Base-by-base conservation (phyloP, 225 moss, liverwort and hornwort genomes). In the Antitrichia curtipendula region DNA sequence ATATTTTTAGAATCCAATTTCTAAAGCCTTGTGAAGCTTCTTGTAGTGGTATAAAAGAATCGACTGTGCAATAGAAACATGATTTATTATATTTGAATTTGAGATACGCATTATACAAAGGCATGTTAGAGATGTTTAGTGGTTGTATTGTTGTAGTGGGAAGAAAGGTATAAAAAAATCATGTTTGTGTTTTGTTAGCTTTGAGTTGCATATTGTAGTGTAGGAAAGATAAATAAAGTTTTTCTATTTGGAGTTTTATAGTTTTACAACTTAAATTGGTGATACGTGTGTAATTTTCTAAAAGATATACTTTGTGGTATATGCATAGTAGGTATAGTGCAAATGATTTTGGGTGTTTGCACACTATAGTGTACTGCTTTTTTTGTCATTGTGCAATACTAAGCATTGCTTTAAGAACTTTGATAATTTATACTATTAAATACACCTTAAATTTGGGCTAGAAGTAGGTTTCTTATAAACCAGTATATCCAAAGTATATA, bases 31-130 rank as follows among this genome's bases (percentile, higher is more conserved):
- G 2, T 8, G 4, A 24, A 40, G 14, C 14, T 40, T 40, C 4
- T 69, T 40, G 13, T 24, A 24, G 14, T 24, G 4, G 8, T 23
- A 40, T 40, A 13, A 40, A 23, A 40, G 2, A 40, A 8, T 2
- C 1, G 0, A 24, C 5, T 1, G 0, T 14, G 5, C 24, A 40
- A 14, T 38, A 38, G 23, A 4, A 38, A 69, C 4, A 24, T 8
- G 3, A 23, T 23, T 13, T 19, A 24, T 13, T 13, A 14, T 40
- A 69, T 69, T 40, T 24, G 8, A 40, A 5, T 69, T 40, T 1
- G 0, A 40, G 4, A 4, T 14, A 24, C 8, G 0, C 14, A 24
- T 24, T 69, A 24, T 40, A 24, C 6, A 6, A 69, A 69, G 40
- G 40, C 4, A 24, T 69, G 1, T 40, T 40, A 8, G 24, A 40